Conservation (phyloP, 2,329 filamentous ascomycete genomes). For the Talaromyces sp. region DNA sequence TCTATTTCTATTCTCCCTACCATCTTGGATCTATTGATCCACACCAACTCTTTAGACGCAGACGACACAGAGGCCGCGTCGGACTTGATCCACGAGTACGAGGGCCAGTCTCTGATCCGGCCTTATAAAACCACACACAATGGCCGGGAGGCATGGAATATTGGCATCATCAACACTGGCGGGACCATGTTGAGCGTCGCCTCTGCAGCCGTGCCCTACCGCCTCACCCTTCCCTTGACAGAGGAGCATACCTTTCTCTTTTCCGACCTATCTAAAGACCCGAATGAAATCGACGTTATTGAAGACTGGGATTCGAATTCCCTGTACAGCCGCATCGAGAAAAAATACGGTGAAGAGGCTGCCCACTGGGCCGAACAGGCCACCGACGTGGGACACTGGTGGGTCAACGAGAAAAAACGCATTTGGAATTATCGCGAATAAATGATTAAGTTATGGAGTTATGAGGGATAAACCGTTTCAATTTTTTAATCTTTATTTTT, state of each 20-base stretch:
- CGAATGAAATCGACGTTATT: conserved; percentile 27
- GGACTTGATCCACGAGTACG: conserved; percentile 41
- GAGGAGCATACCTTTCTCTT: conserved; percentile 57
- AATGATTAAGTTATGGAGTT: not conserved
- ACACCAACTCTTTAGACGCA: conserved; percentile 35
- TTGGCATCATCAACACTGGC: conserved; percentile 32
- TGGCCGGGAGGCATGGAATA: conserved; percentile 30
- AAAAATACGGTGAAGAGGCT: conserved; percentile 28
- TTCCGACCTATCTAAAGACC: conserved; percentile 30
- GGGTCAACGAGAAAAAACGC: conserved; percentile 31
- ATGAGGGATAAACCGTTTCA: not conserved
- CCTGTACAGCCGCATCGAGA: conserved; percentile 22
- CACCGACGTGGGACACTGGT: conserved; percentile 34
- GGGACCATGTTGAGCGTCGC: conserved; percentile 57
- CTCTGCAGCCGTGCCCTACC: conserved; percentile 71
- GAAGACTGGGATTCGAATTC: conserved; percentile 28
- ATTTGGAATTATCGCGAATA: conserved; percentile 18
- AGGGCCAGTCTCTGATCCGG: conserved; percentile 46
- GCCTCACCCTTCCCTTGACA: conserved; percentile 68
- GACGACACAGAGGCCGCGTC: conserved; percentile 29
- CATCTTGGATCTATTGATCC: conserved; percentile 41
- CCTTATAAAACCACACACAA: conserved; percentile 31
- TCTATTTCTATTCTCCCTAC: conserved; percentile 44
- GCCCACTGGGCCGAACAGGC: conserved; percentile 33
- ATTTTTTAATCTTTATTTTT: not conserved